Base-by-base conservation (phyloP, 805 yeast genomes). In the Cyberlindnera maritima region DNA sequence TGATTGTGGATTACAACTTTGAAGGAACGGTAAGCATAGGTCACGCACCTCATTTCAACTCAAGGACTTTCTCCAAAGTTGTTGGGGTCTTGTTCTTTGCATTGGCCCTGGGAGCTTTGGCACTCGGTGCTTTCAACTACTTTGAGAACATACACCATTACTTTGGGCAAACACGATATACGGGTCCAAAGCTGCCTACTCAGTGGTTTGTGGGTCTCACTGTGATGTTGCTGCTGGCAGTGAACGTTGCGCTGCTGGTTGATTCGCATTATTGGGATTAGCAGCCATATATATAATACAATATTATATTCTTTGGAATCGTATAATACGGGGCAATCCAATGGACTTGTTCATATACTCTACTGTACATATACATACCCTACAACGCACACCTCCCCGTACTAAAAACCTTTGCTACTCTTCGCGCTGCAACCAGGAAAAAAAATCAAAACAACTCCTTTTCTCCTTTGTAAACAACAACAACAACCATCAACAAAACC, bases 111-210 rank as follows among this genome's bases (percentile, higher is more conserved):
- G 43, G 41, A 1, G 43, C 55, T 2, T 43, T 61, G 12, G 23
- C 32, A 0, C 18, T 59, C 7, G 63, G 61, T 0, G 14, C 46
- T 1, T 56, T 45, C 44, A 58, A 57, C 48, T 61, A 61, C 43
- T 59, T 46, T 29, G 46, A 39, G 18, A 57, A 43, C 20, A 41
- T 58, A 1, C 37, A 49, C 19, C 49, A 50, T 25, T 49, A 46
- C 41, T 39, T 58, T 8, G 47, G 52, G 3, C 52, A 57, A 18
- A 46, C 47, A 21, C 39, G 53, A 1, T 40, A 32, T 3, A 35
- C 40, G 0, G 59, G 58, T 2, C 46, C 53, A 6, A 43, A 36
- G 15, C 9, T 35, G 9, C 52, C 57, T 2, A 56, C 55, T 3
- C 51, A 52, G 34, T 18, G 42, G 15, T 46, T 47, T 15, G 31